These are phyloP conservation scores for Ganoderma multipileum DNA, from an alignment of 1,284 basidiomycete genomes.

Conservation along the genomic window DNA sequence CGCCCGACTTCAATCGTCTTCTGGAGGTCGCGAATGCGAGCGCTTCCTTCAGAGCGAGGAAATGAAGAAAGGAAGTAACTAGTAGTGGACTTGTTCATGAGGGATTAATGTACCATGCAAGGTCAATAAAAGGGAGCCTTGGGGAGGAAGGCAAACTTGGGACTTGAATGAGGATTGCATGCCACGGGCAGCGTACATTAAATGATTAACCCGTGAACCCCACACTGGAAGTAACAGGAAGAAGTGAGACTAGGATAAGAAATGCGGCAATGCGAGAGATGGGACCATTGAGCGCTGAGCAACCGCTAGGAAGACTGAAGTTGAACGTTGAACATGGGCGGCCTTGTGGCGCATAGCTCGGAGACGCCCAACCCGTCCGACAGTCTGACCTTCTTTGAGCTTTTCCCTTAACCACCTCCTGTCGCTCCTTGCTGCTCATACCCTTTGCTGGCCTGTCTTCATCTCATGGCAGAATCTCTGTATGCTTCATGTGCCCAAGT, in stretches of 20 bases:
- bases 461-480: conserved; percentile 45
- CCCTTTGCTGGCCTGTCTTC: background rate
- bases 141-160: no score
- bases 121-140: background rate
- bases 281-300: no score
- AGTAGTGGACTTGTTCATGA: background rate
- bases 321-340: no score
- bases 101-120: background rate
- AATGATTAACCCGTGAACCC: no score
- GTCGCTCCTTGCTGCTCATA: background rate
- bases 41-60: background rate
- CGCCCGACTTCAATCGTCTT: background rate
- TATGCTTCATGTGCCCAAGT: conserved; percentile 72
- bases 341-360: no score
- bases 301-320: no score
- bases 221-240: no score
- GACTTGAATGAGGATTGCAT: no score
- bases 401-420: background rate
- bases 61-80: background rate
- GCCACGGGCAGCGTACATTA: no score
- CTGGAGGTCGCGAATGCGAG: background rate
- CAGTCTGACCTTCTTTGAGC: background rate
- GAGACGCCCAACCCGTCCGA: no score
- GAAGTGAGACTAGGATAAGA: no score
- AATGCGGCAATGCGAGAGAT: no score